Base-by-base conservation (phyloP, 2,329 filamentous ascomycete genomes). In the Cercospora berteroae region DNA sequence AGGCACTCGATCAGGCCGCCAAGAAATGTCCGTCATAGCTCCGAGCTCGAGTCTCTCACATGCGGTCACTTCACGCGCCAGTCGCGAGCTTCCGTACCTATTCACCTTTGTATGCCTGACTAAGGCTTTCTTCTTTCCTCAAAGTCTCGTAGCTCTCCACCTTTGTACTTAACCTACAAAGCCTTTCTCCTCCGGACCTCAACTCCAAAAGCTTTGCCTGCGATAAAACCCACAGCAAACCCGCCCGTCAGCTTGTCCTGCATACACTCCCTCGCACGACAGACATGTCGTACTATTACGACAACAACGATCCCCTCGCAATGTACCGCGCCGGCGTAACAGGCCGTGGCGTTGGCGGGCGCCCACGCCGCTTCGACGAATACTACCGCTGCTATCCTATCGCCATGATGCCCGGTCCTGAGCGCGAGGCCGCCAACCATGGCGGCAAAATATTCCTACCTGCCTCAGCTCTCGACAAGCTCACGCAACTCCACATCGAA, bases 301-400 rank as follows among this genome's bases (percentile, higher is more conserved):
- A 84, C 65, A 83, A 86, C 73, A 84, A 82, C 69, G 85, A 84
- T 65, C 80, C 80, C 56, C 83, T 85, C 79, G 78, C 83, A 66
- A 83, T 87, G 76, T 84, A 87, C 69, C 83, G 85, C 69, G 79
- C 81, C 13, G 82, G 83, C 67, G 84, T 87, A 79, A 77, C 86
- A 67, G 83, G 82, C 70, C 79, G 81, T 27, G 80, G 81, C 33
- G 79, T 81, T 33, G 79, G 81, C 31, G 79, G 81, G 36, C 77
- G 77, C 79, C 84, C 79, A 75, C 91, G 93, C 74, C 92, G 94
- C 68, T 99, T 99, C 83, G 94, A 99, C 80, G 95, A 99, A 81
- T 98, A 97, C 83, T 98, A 97, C 82, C 90, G 95, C 76, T 97
- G 94, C 84, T 99, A 98, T 77, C 95, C 95, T 52, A 87, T 97